Conservation (phyloP, 176 grass and related monocot species). For the Urochloa ruziziensis region DNA sequence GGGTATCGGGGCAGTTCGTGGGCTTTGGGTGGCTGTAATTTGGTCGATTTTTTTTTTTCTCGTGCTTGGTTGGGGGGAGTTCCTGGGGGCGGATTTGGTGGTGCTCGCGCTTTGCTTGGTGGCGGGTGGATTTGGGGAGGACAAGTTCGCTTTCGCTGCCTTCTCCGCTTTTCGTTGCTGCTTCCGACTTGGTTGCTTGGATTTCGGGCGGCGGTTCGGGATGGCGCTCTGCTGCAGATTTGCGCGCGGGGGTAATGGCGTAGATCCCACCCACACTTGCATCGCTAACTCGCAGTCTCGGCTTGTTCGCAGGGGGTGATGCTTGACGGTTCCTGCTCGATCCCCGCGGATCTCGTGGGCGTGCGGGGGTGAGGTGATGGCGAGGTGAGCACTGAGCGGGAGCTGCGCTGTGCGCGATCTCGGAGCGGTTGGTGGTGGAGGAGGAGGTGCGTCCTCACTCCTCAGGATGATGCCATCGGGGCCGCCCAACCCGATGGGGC, state of each 20-base stretch:
- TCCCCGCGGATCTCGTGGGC: slow-evolving; percentile 31
- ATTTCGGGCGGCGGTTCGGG: background rate
- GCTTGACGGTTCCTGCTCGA: background rate
- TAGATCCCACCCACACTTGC: slow-evolving; percentile 24
- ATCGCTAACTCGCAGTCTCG: slow-evolving; percentile 19
- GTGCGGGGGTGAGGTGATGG: slow-evolving; percentile 8
- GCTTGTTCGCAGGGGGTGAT: slow-evolving; percentile 28
- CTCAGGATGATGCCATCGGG: slow-evolving; percentile 81
- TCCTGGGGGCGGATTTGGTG: slow-evolving; percentile 11
- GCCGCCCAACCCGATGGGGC: slow-evolving; percentile 71
- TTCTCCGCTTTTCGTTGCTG: too few relatives aligned
- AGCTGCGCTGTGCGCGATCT: background rate
- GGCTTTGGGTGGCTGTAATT: slow-evolving; percentile 15
- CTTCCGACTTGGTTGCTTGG: background rate
- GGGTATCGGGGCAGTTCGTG: background rate
- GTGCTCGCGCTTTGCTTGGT: background rate
- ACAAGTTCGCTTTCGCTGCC: background rate
- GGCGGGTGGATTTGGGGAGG: slow-evolving; percentile 9
- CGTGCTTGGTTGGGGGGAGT: background rate
- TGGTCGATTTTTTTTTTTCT: background rate
- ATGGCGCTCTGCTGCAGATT: background rate
- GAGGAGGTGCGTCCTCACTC: background rate
- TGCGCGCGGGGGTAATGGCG: background rate
- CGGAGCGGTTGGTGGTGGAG: slow-evolving; percentile 8
- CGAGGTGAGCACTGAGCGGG: background rate